Percentiles rank a stretch among this genome's conserved stretches.
Conservation (phyloP, 345 rosid species). For the Heritiera littoralis region DNA sequence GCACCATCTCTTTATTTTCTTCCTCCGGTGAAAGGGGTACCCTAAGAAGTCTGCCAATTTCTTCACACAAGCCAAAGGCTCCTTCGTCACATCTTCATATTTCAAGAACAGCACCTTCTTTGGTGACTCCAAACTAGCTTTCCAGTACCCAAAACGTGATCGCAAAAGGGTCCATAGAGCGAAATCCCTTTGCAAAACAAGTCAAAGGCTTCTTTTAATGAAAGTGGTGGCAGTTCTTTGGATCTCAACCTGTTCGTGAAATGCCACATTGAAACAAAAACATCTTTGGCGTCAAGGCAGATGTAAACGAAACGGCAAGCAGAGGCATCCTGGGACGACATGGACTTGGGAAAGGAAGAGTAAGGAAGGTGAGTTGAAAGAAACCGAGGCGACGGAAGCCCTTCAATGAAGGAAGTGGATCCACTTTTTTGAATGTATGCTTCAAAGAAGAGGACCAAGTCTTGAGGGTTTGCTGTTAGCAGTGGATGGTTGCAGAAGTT, state of each 20-base stretch:
- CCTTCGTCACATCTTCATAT: conserved; percentile 19
- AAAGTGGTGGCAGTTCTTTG: not conserved
- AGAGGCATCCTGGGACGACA: not conserved
- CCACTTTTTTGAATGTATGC: not conserved
- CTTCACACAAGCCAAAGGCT: conserved; percentile 23
- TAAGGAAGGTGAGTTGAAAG: conserved; percentile 19
- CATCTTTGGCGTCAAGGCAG: conserved; percentile 36
- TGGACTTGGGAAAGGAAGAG: conserved; percentile 17
- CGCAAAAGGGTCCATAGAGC: conserved; percentile 15
- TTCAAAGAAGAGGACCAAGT: too few species aligned
- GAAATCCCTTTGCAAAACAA: conserved; percentile 11
- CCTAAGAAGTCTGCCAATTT: conserved; percentile 34
- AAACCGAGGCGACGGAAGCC: conserved; percentile 14
- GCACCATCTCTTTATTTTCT: conserved; percentile 22
- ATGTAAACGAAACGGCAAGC: conserved; percentile 35
- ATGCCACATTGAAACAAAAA: conserved; percentile 31
- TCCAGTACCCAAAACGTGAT: conserved; percentile 15
- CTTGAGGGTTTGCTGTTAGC: too few species aligned
- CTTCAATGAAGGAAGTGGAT: conserved; percentile 4
- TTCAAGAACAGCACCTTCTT: not conserved
- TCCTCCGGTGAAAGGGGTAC: conserved; percentile 22
- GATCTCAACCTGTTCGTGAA: conserved; percentile 20
- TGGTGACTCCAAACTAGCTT: not conserved
- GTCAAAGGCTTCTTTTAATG: conserved; percentile 13
- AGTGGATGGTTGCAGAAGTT: too few species aligned